phyloP scores from a whole-genome alignment of 2,329 filamentous ascomycete species.

The Orbilia brochopaga region DNA sequence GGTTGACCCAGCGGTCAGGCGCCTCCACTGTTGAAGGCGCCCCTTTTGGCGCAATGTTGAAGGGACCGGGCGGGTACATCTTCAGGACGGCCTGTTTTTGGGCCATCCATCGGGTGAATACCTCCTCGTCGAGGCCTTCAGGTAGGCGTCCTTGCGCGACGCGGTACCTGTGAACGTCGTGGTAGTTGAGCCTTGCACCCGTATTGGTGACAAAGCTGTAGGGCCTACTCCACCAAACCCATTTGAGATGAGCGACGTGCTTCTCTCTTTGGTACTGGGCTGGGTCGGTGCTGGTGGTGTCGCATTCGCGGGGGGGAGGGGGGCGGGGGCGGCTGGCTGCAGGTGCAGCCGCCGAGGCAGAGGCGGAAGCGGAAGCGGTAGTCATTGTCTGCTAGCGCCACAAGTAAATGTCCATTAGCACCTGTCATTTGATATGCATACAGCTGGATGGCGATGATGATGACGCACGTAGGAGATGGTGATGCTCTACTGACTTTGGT shows the following conservation, averaged over 20 bases:
- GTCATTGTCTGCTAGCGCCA: neutral
- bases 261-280: constrained; percentile 16
- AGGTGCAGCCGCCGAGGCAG: neutral
- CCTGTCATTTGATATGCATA: neutral
- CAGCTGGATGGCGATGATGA: too few species aligned
- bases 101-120: constrained; percentile 16
- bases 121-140: constrained; percentile 7
- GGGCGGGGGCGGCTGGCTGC: constrained; percentile 13
- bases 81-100: constrained; percentile 18
- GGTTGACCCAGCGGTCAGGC: constrained; percentile 11
- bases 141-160: constrained; percentile 7
- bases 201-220: constrained; percentile 20
- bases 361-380: neutral
- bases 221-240: constrained; percentile 41
- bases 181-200: constrained; percentile 32
- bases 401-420: neutral
- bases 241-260: constrained; percentile 10
- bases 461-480: too few species aligned
- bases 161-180: constrained; percentile 26
- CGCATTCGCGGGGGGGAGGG: constrained; percentile 10
- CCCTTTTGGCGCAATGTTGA: constrained; percentile 14
- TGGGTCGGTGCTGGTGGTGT: constrained; percentile 32
- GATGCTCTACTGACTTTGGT: neutral
- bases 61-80: constrained; percentile 1
- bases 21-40: constrained; percentile 8